Evolutionary conservation across 2,329 filamentous ascomycete species (phyloP).

Genomic region (Sclerotinia minor): DNA sequence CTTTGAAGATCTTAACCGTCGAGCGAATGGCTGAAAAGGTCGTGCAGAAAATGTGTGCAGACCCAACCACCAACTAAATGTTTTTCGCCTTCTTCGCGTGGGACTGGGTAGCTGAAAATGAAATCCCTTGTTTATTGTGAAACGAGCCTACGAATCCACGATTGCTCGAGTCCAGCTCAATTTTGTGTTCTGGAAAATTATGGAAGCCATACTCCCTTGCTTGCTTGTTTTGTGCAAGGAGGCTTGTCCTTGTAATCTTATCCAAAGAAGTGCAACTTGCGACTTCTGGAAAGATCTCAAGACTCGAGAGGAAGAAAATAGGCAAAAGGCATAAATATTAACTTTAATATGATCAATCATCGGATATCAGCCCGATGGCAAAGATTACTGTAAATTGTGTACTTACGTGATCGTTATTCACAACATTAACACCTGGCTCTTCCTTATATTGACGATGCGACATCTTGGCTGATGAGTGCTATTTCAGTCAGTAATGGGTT

Average conservation of each 20-base stretch:
- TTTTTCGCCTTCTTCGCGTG: constrained; percentile 28
- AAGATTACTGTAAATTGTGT: constrained; percentile 29
- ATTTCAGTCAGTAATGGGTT: constrained; percentile 31
- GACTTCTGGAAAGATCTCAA: constrained; percentile 26
- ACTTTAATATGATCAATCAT: constrained; percentile 16
- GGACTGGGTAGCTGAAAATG: constrained; percentile 37
- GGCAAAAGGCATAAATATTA: constrained; percentile 8
- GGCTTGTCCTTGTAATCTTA: constrained; percentile 22
- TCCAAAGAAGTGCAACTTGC: constrained; percentile 36
- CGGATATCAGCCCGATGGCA: constrained; percentile 6
- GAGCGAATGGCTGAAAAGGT: constrained; percentile 30
- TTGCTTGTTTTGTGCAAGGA: constrained; percentile 17
- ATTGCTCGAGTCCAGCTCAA: constrained; percentile 30
- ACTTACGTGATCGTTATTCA: constrained; percentile 49
- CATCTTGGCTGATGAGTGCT: constrained; percentile 33
- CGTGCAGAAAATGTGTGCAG: constrained; percentile 26
- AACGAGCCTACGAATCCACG: constrained; percentile 32
- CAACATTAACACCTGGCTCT: constrained; percentile 43
- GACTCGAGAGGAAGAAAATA: neutral
- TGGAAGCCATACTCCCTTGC: constrained; percentile 34
- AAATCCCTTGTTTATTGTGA: constrained; percentile 36
- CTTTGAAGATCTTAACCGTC: constrained; percentile 30
- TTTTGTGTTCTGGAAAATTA: constrained; percentile 38
- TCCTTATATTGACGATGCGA: constrained; percentile 48
- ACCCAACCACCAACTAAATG: constrained; percentile 13